phyloP scores from a whole-genome alignment of 2,329 filamentous ascomycete genomes.

The Phialophora expanda region DNA sequence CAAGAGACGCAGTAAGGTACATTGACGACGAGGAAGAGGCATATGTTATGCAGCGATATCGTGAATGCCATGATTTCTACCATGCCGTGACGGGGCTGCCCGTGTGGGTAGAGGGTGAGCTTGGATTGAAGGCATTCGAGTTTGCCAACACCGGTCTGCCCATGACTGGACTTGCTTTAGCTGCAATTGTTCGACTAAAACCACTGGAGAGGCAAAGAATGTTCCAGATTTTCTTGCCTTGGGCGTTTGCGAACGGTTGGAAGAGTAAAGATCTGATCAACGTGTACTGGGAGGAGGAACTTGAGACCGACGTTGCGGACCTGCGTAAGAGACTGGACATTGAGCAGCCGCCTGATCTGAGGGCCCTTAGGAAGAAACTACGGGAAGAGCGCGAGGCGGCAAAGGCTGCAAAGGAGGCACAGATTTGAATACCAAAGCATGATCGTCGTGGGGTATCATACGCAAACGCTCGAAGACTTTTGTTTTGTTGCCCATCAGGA shows the following conservation, averaged over 20 bases:
- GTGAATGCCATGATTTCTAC: slow-evolving; percentile 97
- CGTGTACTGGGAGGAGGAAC: slow-evolving; percentile 95
- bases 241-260: slow-evolving; percentile 85
- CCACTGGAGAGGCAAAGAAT: slow-evolving; percentile 69
- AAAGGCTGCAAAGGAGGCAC: slow-evolving; percentile 47
- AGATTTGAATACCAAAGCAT: slow-evolving; percentile 8
- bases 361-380: slow-evolving; percentile 73
- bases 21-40: slow-evolving; percentile 95
- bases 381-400: slow-evolving; percentile 70
- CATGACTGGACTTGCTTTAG: slow-evolving; percentile 88
- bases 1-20: slow-evolving; percentile 79
- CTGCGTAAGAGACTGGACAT: slow-evolving; percentile 78
- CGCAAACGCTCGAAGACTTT: slow-evolving; percentile 18
- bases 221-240: slow-evolving; percentile 77
- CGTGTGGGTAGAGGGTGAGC: slow-evolving; percentile 90
- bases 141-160: slow-evolving; percentile 92
- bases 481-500: slow-evolving; percentile 21
- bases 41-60: slow-evolving; percentile 97
- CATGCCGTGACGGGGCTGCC: slow-evolving; percentile 92
- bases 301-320: slow-evolving; percentile 80
- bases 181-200: slow-evolving; percentile 71
- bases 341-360: slow-evolving; percentile 84
- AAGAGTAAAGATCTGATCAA: slow-evolving; percentile 82
- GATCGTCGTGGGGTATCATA: slow-evolving; percentile 33
- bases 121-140: slow-evolving; percentile 97